A percentile compares a stretch with the other conserved stretches of the same genome.
These are phyloP conservation scores for Pseudocercospora musae DNA, from an alignment of 2,329 filamentous ascomycete species.

Conservation along the genomic window DNA sequence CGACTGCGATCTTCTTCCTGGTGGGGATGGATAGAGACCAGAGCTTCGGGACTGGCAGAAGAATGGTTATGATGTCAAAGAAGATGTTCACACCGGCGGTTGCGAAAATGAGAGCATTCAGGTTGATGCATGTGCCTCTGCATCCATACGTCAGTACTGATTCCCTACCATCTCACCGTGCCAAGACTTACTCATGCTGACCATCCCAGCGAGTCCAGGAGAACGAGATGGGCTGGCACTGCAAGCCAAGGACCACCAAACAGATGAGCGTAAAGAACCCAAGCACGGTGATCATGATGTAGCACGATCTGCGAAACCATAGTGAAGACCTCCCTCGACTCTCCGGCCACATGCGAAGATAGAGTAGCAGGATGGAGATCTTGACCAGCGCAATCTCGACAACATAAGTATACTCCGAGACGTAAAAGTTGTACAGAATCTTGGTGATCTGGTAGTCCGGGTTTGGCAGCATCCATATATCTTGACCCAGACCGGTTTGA, in stretches of 20 bases:
- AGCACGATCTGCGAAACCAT: constrained; percentile 18
- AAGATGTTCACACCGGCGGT: constrained; percentile 22
- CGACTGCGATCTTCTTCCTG: constrained; percentile 22
- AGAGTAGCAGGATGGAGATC: constrained; percentile 12
- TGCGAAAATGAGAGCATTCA: constrained; percentile 20
- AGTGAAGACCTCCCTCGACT: constrained; percentile 3
- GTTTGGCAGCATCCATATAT: constrained; percentile 20
- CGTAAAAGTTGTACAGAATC: constrained; percentile 19
- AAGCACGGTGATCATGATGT: constrained; percentile 11
- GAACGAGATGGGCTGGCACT: constrained; percentile 17
- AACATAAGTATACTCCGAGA: constrained; percentile 19
- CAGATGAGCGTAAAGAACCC: constrained; percentile 1
- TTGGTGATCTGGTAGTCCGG: constrained; percentile 11
- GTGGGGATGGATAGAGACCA: constrained; percentile 16
- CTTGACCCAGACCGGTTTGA: constrained; percentile 15
- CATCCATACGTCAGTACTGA: neutral
- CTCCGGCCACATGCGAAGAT: constrained; percentile 22
- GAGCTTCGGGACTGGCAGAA: constrained; percentile 24
- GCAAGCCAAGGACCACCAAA: constrained; percentile 13
- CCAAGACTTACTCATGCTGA: constrained; percentile 3
- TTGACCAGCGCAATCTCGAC: constrained; percentile 17
- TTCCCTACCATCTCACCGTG: neutral
- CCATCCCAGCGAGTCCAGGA: constrained; percentile 21
- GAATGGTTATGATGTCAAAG: constrained; percentile 23
- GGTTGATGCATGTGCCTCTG: constrained; percentile 23